Evolutionary conservation across 139 green algal species (phyloP).

Genomic region (Diplosphaera chodatii): DNA sequence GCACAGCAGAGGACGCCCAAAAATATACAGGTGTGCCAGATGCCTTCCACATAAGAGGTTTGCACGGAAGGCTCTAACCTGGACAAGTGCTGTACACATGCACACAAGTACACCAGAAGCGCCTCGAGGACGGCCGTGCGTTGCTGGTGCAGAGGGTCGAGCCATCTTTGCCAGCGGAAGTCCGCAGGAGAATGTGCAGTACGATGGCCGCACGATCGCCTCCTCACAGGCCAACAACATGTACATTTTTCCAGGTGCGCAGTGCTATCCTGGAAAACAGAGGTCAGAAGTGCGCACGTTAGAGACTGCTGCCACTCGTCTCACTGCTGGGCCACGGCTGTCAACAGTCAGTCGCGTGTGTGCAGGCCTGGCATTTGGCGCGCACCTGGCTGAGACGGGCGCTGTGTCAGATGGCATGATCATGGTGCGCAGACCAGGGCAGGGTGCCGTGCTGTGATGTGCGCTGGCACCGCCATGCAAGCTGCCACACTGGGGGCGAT

Average conservation of each 20-base stretch:
- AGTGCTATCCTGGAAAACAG: slow-evolving; percentile 32
- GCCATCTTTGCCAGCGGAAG: slow-evolving; percentile 72
- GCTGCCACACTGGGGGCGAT: no score
- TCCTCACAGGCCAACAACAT: slow-evolving; percentile 69
- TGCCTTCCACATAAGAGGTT: no score
- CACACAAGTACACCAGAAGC: no score
- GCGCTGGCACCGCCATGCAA: no score
- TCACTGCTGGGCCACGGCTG: no score
- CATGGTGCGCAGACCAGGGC: slow-evolving; percentile 19
- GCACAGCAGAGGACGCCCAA: slow-evolving; percentile 48
- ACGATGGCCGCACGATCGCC: slow-evolving; percentile 23
- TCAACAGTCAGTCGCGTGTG: no score
- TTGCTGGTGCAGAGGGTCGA: slow-evolving; percentile 16
- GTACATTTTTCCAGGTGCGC: slow-evolving; percentile 59
- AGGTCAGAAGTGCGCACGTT: no score
- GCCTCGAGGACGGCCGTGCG: no score
- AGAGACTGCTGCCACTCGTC: no score
- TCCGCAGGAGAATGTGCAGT: slow-evolving; percentile 48
- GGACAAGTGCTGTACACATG: no score
- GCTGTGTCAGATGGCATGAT: slow-evolving; percentile 53
- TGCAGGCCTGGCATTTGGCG: slow-evolving; percentile 41
- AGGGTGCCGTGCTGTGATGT: no score
- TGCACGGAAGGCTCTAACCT: no score
- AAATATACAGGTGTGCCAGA: slow-evolving; percentile 23
- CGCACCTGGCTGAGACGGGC: slow-evolving; percentile 27